Evolutionary conservation across 345 rosid species (phyloP).

Genomic region (Hevea brasiliensis): DNA sequence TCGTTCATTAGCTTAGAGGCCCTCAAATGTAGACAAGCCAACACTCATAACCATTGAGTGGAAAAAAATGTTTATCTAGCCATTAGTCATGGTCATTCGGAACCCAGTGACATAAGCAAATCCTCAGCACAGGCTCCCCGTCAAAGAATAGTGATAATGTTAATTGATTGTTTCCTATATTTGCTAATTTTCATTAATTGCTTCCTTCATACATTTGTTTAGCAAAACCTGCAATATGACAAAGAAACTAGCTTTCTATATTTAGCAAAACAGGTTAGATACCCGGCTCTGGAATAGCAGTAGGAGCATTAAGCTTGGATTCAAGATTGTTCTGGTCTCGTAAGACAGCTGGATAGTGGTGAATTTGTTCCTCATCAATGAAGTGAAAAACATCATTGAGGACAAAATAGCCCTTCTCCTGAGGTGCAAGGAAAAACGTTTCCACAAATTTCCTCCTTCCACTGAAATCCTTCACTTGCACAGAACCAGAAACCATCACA

Average conservation of each 20-base stretch:
- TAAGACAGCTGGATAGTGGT: slow-evolving; percentile 37
- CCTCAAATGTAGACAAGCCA: not conserved
- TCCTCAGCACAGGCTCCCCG: too few species aligned
- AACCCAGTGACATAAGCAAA: not conserved
- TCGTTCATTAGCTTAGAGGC: not conserved
- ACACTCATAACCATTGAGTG: not conserved
- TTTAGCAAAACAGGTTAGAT: not conserved
- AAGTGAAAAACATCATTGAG: slow-evolving; percentile 35
- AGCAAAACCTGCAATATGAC: not conserved
- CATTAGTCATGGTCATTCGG: not conserved
- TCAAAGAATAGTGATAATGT: not conserved
- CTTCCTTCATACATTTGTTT: not conserved
- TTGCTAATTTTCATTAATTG: too few species aligned
- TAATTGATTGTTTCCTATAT: not conserved
- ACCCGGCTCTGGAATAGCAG: slow-evolving; percentile 51
- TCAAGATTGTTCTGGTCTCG: slow-evolving; percentile 45
- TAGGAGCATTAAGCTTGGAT: slow-evolving; percentile 37
- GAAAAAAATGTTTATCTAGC: not conserved
- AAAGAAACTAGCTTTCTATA: not conserved
- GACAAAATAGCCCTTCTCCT: slow-evolving; percentile 34
- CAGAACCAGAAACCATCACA: slow-evolving; percentile 30
- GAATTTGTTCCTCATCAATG: slow-evolving; percentile 28
- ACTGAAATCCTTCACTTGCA: slow-evolving; percentile 17
- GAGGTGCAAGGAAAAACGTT: slow-evolving; percentile 37
- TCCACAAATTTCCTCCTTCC: slow-evolving; percentile 30